A percentile compares a stretch with the other conserved stretches of the same genome.
phyloP scores from a whole-genome alignment of 768 basidiomycete species.

The Rhizopogon rudus region DNA sequence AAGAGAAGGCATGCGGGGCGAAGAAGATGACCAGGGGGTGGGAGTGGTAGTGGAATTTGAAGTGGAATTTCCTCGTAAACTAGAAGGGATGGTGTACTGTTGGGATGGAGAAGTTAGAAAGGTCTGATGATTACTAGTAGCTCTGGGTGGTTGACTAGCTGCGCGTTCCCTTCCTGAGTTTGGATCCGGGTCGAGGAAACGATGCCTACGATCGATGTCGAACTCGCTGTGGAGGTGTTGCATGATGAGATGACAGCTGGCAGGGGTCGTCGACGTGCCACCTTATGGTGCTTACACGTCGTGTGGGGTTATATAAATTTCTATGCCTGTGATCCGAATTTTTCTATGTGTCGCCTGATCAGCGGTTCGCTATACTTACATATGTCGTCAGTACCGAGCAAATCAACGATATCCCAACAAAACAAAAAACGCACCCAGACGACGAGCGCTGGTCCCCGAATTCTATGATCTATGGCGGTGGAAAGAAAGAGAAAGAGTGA shows the following conservation, averaged over 20 bases:
- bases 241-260: conserved; percentile 22
- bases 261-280: not conserved
- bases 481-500: no score
- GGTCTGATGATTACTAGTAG: conserved; percentile 33
- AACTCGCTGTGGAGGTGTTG: conserved; percentile 43
- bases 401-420: no score
- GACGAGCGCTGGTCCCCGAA: no score
- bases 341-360: no score
- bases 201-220: conserved; percentile 47
- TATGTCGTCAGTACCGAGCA: no score
- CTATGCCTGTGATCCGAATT: no score
- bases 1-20: conserved; percentile 35
- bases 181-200: conserved; percentile 43
- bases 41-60: conserved; percentile 18
- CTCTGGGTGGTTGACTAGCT: conserved; percentile 63
- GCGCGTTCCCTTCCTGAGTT: conserved; percentile 55
- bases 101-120: conserved; percentile 50
- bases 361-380: no score
- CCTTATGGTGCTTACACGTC: conserved; percentile 8
- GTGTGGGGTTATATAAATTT: conserved; percentile 5
- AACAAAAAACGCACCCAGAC: no score
- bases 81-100: conserved; percentile 47
- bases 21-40: conserved; percentile 37
- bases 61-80: conserved; percentile 27
- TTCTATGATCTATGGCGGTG: no score